Conservation (phyloP, 2,329 filamentous ascomycete species). For the Ophiostoma sp. region DNA sequence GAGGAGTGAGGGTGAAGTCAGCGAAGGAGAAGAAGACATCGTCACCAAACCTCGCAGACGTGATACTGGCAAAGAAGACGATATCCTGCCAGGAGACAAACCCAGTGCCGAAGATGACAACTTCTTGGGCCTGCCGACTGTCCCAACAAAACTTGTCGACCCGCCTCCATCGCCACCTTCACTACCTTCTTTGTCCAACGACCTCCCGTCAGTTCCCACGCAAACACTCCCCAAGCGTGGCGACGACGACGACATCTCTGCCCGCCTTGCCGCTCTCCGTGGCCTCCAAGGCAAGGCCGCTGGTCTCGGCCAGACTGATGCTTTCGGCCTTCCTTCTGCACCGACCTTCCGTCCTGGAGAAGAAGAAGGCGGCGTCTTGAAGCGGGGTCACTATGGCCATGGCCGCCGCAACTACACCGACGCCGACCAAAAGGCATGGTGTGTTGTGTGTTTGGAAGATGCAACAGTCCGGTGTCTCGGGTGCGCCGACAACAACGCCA, state of each 20-base stretch:
- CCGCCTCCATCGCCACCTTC: constrained; percentile 33
- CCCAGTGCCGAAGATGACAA: constrained; percentile 23
- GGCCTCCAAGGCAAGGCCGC: constrained; percentile 35
- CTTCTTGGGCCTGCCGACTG: constrained; percentile 47
- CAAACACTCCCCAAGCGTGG: constrained; percentile 29
- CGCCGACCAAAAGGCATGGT: constrained; percentile 75
- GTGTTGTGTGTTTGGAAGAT: constrained; percentile 78
- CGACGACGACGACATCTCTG: constrained; percentile 50
- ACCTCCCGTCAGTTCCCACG: constrained; percentile 15
- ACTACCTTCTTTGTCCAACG: constrained; percentile 1
- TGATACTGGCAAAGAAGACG: background rate
- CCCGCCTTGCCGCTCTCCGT: constrained; percentile 54
- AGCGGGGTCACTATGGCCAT: constrained; percentile 23
- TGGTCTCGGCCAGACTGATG: constrained; percentile 35
- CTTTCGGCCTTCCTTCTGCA: constrained; percentile 50
- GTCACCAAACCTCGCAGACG: constrained; percentile 21
- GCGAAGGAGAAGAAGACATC: background rate
- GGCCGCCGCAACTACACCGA: constrained; percentile 57
- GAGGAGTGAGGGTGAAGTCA: background rate
- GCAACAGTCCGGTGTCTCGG: constrained; percentile 70
- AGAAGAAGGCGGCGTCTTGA: constrained; percentile 33
- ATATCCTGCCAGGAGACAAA: background rate
- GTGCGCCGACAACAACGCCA: constrained; percentile 60
- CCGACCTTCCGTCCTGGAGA: constrained; percentile 52
- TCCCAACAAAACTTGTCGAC: constrained; percentile 47